Percentiles rank a stretch among this genome's conserved stretches.
Conservation (phyloP, 768 basidiomycete genomes). For the Lactarius indigo region DNA sequence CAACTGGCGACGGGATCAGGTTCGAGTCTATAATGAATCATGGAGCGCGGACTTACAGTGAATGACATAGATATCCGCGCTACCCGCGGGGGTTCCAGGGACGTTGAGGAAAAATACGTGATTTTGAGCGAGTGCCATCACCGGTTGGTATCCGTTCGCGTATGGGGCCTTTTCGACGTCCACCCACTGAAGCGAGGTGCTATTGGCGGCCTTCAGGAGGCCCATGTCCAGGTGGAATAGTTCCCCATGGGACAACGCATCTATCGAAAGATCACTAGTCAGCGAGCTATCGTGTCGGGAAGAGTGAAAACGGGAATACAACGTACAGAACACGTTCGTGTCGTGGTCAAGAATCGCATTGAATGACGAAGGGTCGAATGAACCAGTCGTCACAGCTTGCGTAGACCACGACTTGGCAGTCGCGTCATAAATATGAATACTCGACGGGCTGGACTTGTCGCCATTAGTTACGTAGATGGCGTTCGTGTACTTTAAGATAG, state of each 20-base stretch:
- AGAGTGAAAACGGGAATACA: constrained; percentile 20
- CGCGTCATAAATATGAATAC: constrained; percentile 81
- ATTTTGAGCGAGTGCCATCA: constrained; percentile 82
- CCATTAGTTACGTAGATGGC: constrained; percentile 82
- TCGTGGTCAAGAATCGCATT: constrained; percentile 87
- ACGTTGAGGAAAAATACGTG: constrained; percentile 82
- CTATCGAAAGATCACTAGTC: constrained; percentile 35
- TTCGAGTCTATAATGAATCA: not conserved
- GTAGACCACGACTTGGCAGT: constrained; percentile 70
- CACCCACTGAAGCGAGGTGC: constrained; percentile 58
- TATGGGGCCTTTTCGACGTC: constrained; percentile 55
- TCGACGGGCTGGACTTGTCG: constrained; percentile 62
- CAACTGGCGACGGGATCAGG: constrained; percentile 41
- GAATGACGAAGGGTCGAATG: constrained; percentile 61
- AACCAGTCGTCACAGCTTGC: constrained; percentile 52
- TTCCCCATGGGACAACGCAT: constrained; percentile 63
- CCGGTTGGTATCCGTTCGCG: constrained; percentile 55
- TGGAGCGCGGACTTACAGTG: constrained; percentile 59
- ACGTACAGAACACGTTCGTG: constrained; percentile 83
- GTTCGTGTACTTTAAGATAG: constrained; percentile 62
- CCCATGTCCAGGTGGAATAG: constrained; percentile 72
- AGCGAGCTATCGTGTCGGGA: not conserved
- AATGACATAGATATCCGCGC: constrained; percentile 78
- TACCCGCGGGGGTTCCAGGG: constrained; percentile 62
- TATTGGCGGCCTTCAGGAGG: constrained; percentile 55